Base-by-base conservation (phyloP, 495 filamentous ascomycete genomes). In the Tuber microsphaerosporum region DNA sequence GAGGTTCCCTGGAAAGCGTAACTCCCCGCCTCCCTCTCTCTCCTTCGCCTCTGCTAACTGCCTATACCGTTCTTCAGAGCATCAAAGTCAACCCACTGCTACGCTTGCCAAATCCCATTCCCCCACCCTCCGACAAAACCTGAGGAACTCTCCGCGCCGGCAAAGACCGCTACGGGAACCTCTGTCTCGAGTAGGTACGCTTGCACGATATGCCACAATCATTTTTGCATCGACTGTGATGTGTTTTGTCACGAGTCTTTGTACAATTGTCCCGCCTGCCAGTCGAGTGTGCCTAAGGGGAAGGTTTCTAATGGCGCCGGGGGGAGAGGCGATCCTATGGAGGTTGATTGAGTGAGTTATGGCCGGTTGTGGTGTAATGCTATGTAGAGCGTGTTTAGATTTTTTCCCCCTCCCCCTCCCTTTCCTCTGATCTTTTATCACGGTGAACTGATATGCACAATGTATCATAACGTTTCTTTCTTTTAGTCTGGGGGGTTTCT, bases 201-300 rank as follows among this genome's bases (percentile, higher is more conserved):
- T 75, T 99, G 95, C 84, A 89, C 90, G 76, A 90, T 88, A 46
- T 99, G 95, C 83, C 83, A 87, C 9, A 91, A 92, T 71, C 93
- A 97, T 83, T 99, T 98, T 81, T 99, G 95, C 87, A 94, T 98
- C 79, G 96, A 98, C 83, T 99, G 96, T 82, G 96, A 98, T 84
- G 88, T 97, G 8, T 98, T 93, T 85, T 91, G 91, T 37, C 95
- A 99, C 84, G 93, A 97, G 84, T 89, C 93, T 6, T 87, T 97
- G 65, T 94, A 99, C 83, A 97, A 97, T 82, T 99, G 95, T 80
- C 94, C 95, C 20, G 94, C 94, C 0, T 99, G 95, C 83, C 92
- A 97, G 85, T 92, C 91, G 44, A 75, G 72, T 5, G 75, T 72
- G 56, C n/a, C 76, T 12, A 73, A 46, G 14, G 72, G 75, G 2